A percentile compares a stretch with the other conserved stretches of the same genome.
These are phyloP conservation scores for Globisporangium camurandrum DNA, from an alignment of 352 stramenopile species.

Conservation along the genomic window DNA sequence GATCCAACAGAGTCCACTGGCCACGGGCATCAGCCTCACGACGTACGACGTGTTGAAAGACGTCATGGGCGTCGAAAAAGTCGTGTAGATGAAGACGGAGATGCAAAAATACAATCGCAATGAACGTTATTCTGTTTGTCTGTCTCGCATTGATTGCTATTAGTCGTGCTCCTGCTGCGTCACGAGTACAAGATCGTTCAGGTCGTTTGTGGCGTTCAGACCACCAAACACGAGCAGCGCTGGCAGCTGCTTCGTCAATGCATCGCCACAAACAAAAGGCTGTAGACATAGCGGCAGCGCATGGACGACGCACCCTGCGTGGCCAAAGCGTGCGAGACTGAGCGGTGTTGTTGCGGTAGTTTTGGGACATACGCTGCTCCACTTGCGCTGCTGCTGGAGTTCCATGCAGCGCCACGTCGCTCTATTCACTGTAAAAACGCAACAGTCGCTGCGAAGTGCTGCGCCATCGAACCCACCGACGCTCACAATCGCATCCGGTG, in stretches of 20 bases:
- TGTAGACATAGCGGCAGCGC: no score
- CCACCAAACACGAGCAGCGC: slow-evolving; percentile 46
- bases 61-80: slow-evolving; percentile 68
- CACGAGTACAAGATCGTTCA: slow-evolving; percentile 33
- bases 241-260: background rate
- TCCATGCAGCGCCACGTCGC: slow-evolving; percentile 18
- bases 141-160: background rate
- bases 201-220: slow-evolving; percentile 39
- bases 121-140: slow-evolving; percentile 2
- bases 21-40: slow-evolving; percentile 81
- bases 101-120: slow-evolving; percentile 49
- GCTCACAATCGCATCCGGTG: slow-evolving; percentile 25
- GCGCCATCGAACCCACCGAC: slow-evolving; percentile 51
- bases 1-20: slow-evolving; percentile 58
- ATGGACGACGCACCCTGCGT: slow-evolving; percentile 14
- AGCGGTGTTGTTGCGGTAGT: background rate
- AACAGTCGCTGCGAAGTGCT: slow-evolving; percentile 37
- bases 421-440: no score
- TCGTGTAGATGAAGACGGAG: slow-evolving; percentile 17
- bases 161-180: background rate
- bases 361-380: background rate
- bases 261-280: no score
- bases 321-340: slow-evolving; percentile 30
- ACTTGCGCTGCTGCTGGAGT: no score
- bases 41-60: slow-evolving; percentile 85